Conservation (phyloP, 2,329 filamentous ascomycete species). For the Epichloe uncinata region DNA sequence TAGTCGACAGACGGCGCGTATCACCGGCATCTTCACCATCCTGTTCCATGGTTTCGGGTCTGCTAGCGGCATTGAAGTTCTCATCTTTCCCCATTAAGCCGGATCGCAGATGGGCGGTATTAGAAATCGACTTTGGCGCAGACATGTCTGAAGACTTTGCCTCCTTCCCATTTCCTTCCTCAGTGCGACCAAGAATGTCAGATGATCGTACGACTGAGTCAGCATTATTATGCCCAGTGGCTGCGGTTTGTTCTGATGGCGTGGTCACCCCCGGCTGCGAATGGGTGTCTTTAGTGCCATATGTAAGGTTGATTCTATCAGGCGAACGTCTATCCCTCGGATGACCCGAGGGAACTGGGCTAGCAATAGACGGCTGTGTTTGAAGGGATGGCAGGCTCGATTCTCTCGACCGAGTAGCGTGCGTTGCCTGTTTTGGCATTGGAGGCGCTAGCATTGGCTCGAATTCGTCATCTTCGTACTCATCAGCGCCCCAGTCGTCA, state of each 20-base stretch:
- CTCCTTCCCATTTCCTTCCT: constrained; percentile 47
- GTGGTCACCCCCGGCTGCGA: not conserved
- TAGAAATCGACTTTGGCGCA: constrained; percentile 36
- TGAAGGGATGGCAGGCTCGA: constrained; percentile 6
- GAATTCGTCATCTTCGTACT: constrained; percentile 44
- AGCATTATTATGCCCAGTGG: not conserved
- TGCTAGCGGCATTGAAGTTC: not conserved
- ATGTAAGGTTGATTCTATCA: not conserved
- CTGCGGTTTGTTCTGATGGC: not conserved
- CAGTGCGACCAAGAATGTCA: constrained; percentile 63
- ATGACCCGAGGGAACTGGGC: not conserved
- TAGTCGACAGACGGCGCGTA: constrained; percentile 28
- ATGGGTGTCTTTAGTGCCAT: not conserved
- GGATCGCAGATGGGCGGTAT: not conserved
- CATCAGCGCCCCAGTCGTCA: constrained; percentile 78
- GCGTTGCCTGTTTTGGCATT: not conserved
- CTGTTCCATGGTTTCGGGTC: not conserved
- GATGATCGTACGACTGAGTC: constrained; percentile 31
- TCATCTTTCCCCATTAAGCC: not conserved
- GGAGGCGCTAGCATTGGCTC: constrained; percentile 16
- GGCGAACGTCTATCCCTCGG: not conserved
- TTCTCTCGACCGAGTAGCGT: not conserved
- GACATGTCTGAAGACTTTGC: constrained; percentile 44
- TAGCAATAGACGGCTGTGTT: constrained; percentile 1
- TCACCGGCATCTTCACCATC: not conserved